A percentile compares a stretch with the other conserved stretches of the same genome.
Conservation (phyloP, 441 rosid species). For the Macaranga tanarius region DNA sequence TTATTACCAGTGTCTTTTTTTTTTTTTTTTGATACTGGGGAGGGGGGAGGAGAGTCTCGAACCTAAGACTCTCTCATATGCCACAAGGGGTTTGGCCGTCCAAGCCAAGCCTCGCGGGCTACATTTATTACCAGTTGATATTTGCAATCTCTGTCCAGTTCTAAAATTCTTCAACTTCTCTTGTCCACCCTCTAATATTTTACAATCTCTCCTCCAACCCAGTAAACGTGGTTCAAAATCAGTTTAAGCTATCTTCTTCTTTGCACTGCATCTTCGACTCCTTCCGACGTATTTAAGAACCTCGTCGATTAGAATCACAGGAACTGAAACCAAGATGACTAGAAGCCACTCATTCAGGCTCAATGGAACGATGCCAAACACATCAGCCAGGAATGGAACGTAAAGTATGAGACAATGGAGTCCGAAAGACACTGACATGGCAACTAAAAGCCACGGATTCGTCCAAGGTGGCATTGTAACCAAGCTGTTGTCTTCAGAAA, state of each 20-base stretch:
- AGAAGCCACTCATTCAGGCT: slow-evolving; percentile 67
- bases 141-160: no score
- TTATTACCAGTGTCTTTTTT: no score
- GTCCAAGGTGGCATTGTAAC: slow-evolving; percentile 85
- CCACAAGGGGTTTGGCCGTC: no score
- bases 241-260: slow-evolving; percentile 43
- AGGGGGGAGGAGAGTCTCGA: no score
- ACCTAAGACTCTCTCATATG: no score
- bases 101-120: no score
- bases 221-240: neutral
- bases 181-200: no score
- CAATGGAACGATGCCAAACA: slow-evolving; percentile 81
- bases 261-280: slow-evolving; percentile 38
- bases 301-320: slow-evolving; percentile 79
- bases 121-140: no score
- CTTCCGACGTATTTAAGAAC: slow-evolving; percentile 60
- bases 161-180: no score
- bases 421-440: slow-evolving; percentile 75
- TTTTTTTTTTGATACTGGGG: no score
- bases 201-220: no score
- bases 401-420: slow-evolving; percentile 81
- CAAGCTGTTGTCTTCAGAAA: slow-evolving; percentile 85
- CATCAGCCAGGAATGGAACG: slow-evolving; percentile 68
- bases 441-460: slow-evolving; percentile 87
- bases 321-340: slow-evolving; percentile 70